phyloP scores from a whole-genome alignment of 2,329 filamentous ascomycete species.

The Pseudophaeomoniella oleicola region DNA sequence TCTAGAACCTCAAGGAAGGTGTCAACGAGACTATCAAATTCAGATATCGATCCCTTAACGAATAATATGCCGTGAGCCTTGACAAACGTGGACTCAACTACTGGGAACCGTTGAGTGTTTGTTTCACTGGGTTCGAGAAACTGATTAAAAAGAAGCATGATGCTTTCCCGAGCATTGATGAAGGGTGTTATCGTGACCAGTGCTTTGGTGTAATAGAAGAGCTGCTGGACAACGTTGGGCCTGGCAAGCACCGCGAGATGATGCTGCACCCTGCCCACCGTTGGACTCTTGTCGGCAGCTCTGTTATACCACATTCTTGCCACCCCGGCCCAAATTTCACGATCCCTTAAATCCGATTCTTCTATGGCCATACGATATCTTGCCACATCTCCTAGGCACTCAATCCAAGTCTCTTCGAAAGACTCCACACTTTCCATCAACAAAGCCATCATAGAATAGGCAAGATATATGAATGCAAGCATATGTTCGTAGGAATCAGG shows the following conservation, averaged over 20 bases:
- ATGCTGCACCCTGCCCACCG: slow-evolving; percentile 69
- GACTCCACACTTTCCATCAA: slow-evolving; percentile 71
- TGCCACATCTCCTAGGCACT: slow-evolving; percentile 75
- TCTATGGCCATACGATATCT: slow-evolving; percentile 88
- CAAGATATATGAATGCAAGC: slow-evolving; percentile 76
- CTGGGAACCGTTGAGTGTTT: slow-evolving; percentile 11
- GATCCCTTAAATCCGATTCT: slow-evolving; percentile 58
- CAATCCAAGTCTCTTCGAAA: slow-evolving; percentile 84
- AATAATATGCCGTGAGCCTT: slow-evolving; percentile 38
- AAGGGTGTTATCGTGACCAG: slow-evolving; percentile 41
- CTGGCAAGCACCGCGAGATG: slow-evolving; percentile 59
- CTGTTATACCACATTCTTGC: slow-evolving; percentile 73
- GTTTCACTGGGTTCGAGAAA: slow-evolving; percentile 26
- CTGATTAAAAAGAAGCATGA: slow-evolving; percentile 39
- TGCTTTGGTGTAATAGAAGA: slow-evolving; percentile 43
- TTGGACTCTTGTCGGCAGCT: slow-evolving; percentile 62
- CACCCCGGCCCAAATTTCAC: slow-evolving; percentile 70
- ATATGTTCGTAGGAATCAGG: slow-evolving; percentile 75
- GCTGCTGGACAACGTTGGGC: slow-evolving; percentile 38
- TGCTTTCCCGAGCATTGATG: slow-evolving; percentile 39
- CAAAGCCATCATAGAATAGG: slow-evolving; percentile 80
- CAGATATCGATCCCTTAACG: slow-evolving; percentile 16
- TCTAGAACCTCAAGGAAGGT: slow-evolving; percentile 31
- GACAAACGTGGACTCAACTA: slow-evolving; percentile 35
- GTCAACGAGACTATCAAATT: slow-evolving; percentile 22